A percentile compares a stretch with the other conserved stretches of the same genome.
Conservation (phyloP, 306 rosid genomes). For the Begonia loranthoides region DNA sequence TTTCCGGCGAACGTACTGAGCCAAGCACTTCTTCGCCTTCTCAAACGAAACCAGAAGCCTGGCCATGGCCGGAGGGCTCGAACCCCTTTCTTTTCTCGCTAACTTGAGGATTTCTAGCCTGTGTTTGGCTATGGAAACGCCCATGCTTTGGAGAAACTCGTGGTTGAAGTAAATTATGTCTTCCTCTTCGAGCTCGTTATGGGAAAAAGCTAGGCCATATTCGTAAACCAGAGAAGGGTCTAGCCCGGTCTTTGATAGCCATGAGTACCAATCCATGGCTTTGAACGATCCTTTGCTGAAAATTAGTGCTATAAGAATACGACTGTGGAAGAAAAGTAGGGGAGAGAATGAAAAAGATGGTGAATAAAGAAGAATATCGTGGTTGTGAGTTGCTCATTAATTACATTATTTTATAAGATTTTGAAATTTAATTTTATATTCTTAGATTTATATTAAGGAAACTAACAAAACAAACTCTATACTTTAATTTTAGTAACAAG, state of each 20-base stretch:
- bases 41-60: slow-evolving; percentile 53
- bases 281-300: neutral
- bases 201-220: slow-evolving; percentile 67
- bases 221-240: slow-evolving; percentile 72
- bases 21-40: slow-evolving; percentile 46
- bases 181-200: slow-evolving; percentile 86
- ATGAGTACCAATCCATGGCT: slow-evolving; percentile 90
- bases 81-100: slow-evolving; percentile 36
- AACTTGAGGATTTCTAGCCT: slow-evolving; percentile 83
- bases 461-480: too few relatives aligned
- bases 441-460: too few relatives aligned
- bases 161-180: slow-evolving; percentile 78
- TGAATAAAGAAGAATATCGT: neutral
- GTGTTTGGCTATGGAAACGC: slow-evolving; percentile 91
- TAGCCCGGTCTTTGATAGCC: slow-evolving; percentile 70
- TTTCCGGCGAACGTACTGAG: slow-evolving; percentile 23
- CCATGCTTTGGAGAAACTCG: slow-evolving; percentile 94
- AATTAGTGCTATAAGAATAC: too few relatives aligned
- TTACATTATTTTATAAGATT: too few relatives aligned
- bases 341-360: slow-evolving; percentile 15
- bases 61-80: slow-evolving; percentile 22
- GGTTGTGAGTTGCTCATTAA: too few relatives aligned
- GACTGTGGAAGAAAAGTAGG: neutral
- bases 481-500: too few relatives aligned
- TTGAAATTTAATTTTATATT: too few relatives aligned